A percentile compares a stretch with the other conserved stretches of the same genome.
These are phyloP conservation scores for Melastoma malabathricum DNA, from an alignment of 345 rosid species.

Conservation along the genomic window DNA sequence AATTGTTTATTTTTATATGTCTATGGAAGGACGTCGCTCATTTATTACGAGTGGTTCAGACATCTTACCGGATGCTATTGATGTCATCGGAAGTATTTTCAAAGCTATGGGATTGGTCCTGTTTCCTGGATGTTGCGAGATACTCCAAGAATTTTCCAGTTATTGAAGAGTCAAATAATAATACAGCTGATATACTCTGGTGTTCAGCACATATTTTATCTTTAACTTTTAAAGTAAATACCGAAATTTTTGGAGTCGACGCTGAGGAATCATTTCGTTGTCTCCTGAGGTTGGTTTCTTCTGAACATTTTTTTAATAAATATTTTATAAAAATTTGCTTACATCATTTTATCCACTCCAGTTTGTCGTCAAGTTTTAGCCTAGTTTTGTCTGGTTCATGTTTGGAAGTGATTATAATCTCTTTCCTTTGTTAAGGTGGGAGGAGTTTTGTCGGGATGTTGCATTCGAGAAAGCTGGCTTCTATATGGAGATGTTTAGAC, in stretches of 20 bases:
- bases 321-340: too few species aligned
- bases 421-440: slow-evolving; percentile 44
- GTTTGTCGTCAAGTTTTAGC: too few species aligned
- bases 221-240: slow-evolving; percentile 1
- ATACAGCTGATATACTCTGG: slow-evolving; percentile 51
- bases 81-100: slow-evolving; percentile 45
- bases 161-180: slow-evolving; percentile 15
- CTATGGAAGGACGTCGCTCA: slow-evolving; percentile 31
- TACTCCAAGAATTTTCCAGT: slow-evolving; percentile 11
- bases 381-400: not conserved
- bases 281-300: too few species aligned
- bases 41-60: slow-evolving; percentile 32
- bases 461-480: slow-evolving; percentile 60
- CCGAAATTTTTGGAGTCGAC: not conserved
- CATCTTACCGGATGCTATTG: slow-evolving; percentile 56
- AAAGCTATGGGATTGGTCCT: slow-evolving; percentile 87
- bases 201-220: slow-evolving; percentile 40
- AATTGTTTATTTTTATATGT: not conserved
- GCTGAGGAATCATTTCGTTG: too few species aligned
- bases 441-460: slow-evolving; percentile 67
- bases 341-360: too few species aligned
- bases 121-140: slow-evolving; percentile 49
- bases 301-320: too few species aligned
- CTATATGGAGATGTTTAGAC: slow-evolving; percentile 27
- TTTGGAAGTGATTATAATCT: slow-evolving; percentile 9